Evolutionary conservation across 148 eudicot genomes (phyloP).

Genomic region (Camellia japonica): DNA sequence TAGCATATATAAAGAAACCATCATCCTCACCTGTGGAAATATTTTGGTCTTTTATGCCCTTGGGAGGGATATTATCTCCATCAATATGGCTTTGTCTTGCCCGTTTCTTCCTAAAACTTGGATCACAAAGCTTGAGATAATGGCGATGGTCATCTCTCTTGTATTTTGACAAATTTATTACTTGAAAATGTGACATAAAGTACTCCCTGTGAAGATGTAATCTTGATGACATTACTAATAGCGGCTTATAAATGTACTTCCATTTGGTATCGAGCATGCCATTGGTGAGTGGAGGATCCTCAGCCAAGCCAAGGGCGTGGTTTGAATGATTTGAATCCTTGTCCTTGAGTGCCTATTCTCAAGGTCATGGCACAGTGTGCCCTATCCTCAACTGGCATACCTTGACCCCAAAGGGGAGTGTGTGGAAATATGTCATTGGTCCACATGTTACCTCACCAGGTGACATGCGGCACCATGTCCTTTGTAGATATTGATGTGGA

Average conservation of each 20-base stretch:
- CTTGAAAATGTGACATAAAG: background rate
- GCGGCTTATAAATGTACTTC: background rate
- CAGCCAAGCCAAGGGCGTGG: too few species aligned
- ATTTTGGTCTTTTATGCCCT: background rate
- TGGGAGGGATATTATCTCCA: background rate
- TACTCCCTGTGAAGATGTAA: background rate
- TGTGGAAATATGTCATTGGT: too few species aligned
- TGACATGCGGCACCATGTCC: too few species aligned
- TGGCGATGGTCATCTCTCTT: background rate
- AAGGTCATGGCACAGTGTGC: background rate
- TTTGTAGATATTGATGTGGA: too few species aligned
- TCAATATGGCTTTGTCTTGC: too few species aligned
- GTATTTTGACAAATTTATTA: background rate
- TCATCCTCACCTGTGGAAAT: too few species aligned
- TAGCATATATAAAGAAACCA: too few species aligned
- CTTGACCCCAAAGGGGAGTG: too few species aligned
- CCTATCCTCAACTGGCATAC: too few species aligned
- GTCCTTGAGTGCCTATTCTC: background rate
- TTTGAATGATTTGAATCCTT: background rate
- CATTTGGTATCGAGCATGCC: too few species aligned
- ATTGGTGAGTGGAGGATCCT: too few species aligned
- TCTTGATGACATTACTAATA: background rate
- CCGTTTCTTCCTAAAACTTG: background rate
- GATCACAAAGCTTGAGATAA: slow-evolving; percentile 9
- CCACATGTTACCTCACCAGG: too few species aligned